These are phyloP conservation scores for Verruconis gallopava DNA, from an alignment of 2,329 filamentous ascomycete species.

Conservation along the genomic window DNA sequence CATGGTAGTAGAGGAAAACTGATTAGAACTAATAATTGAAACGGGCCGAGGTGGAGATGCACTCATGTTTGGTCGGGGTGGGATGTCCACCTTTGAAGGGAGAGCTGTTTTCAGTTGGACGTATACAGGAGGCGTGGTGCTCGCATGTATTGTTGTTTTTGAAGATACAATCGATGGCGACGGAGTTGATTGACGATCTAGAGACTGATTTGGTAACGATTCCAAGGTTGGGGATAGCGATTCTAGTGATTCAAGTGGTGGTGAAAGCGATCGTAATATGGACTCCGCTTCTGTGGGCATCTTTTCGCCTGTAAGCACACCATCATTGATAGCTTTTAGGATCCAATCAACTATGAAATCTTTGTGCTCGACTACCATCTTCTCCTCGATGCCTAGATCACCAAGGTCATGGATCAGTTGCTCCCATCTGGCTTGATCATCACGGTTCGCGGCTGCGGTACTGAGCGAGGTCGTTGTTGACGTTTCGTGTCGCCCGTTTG, in stretches of 20 bases:
- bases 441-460: slow-evolving; percentile 7
- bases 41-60: not conserved
- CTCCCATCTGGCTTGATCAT: slow-evolving; percentile 19
- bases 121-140: not conserved
- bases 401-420: slow-evolving; percentile 21
- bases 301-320: slow-evolving; percentile 16
- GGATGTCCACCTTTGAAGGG: no score
- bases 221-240: not conserved
- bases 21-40: not conserved
- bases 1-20: not conserved
- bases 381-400: slow-evolving; percentile 18
- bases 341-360: slow-evolving; percentile 21
- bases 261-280: slow-evolving; percentile 8
- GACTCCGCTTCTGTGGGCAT: not conserved
- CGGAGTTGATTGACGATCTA: not conserved
- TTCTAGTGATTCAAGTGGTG: no score
- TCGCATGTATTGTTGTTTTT: no score
- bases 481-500: slow-evolving; percentile 18
- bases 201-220: not conserved
- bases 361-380: slow-evolving; percentile 13
- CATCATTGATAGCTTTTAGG: slow-evolving; percentile 20
- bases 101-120: not conserved
- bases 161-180: no score
- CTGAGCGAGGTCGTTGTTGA: slow-evolving; percentile 8
- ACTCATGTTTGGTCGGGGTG: not conserved